These are phyloP conservation scores for Avena eriantha DNA, from an alignment of 176 grass and related monocot genomes.

Conservation along the genomic window DNA sequence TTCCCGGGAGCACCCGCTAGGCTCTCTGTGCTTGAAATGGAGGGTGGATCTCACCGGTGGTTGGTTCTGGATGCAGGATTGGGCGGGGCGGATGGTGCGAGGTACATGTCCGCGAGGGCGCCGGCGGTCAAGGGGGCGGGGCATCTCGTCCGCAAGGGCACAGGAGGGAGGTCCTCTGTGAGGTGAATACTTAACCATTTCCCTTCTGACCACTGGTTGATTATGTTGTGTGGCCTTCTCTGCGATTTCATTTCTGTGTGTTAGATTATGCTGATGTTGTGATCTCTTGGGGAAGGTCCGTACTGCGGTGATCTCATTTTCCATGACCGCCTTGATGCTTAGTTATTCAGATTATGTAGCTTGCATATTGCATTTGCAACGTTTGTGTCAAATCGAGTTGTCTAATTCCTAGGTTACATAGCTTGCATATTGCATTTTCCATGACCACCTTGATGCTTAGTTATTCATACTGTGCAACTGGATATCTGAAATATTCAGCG, in stretches of 20 bases:
- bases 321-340: conserved; percentile 11
- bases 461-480: background rate
- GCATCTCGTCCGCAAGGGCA: conserved; percentile 87
- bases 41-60: conserved; percentile 29
- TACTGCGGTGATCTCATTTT: background rate
- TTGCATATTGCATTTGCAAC: background rate
- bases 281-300: background rate
- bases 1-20: background rate
- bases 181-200: conserved; percentile 47
- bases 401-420: too few species aligned
- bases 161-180: conserved; percentile 86
- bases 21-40: background rate
- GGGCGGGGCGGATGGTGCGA: conserved; percentile 59
- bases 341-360: background rate
- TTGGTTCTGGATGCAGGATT: conserved; percentile 33
- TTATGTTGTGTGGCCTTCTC: background rate
- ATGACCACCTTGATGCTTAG: too few species aligned
- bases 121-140: conserved; percentile 73
- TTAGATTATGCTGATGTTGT: background rate
- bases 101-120: conserved; percentile 54
- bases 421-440: too few species aligned
- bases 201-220: background rate
- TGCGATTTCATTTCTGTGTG: background rate
- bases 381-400: background rate
- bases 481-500: background rate